Conservation (phyloP, 2,329 filamentous ascomycete genomes). For the Didymellaceae sp. region DNA sequence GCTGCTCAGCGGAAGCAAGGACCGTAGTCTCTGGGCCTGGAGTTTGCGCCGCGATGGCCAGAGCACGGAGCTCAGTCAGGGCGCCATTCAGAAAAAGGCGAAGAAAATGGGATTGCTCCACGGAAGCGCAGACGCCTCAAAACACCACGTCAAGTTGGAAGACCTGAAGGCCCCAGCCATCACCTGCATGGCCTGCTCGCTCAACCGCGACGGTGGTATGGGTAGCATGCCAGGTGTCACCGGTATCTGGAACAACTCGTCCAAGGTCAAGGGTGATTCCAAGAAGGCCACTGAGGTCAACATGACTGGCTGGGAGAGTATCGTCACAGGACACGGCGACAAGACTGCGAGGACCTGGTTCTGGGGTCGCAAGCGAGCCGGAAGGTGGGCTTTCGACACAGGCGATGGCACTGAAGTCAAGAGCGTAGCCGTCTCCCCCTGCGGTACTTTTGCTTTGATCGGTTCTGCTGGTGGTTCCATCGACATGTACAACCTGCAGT, state of each 20-base stretch:
- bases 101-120: constrained; percentile 82
- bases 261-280: constrained; percentile 62
- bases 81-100: constrained; percentile 83
- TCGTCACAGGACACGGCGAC: constrained; percentile 91
- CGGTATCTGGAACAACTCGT: constrained; percentile 80
- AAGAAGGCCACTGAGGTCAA: constrained; percentile 77
- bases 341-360: constrained; percentile 93
- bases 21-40: constrained; percentile 95
- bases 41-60: constrained; percentile 94
- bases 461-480: constrained; percentile 84
- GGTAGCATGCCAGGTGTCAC: constrained; percentile 80
- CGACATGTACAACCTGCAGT: constrained; percentile 97
- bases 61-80: constrained; percentile 91
- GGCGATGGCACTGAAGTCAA: constrained; percentile 80
- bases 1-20: constrained; percentile 86
- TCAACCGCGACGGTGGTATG: constrained; percentile 95
- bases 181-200: constrained; percentile 85
- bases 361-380: constrained; percentile 92
- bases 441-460: constrained; percentile 90
- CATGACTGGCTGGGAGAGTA: constrained; percentile 94
- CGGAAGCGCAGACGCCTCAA: constrained; percentile 62
- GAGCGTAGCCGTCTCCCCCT: constrained; percentile 86
- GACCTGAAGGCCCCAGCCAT: constrained; percentile 88
- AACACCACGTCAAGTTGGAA: constrained; percentile 70
- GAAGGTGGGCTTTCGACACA: constrained; percentile 90